These are phyloP conservation scores for Eimeria sp. DNA, from an alignment of 169 alveolate genomes.

Conservation along the genomic window DNA sequence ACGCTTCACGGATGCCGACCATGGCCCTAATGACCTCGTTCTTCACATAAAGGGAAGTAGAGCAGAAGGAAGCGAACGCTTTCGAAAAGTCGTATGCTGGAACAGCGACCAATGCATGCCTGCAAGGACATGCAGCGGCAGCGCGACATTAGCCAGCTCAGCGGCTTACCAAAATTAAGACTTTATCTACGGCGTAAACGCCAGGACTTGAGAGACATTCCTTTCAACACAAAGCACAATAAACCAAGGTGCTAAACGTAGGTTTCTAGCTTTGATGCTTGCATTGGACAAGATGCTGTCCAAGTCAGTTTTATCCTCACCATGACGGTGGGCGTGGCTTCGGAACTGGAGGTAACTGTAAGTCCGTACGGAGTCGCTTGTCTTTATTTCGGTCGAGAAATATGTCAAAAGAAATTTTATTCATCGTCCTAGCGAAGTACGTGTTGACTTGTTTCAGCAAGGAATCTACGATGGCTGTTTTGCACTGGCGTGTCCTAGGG, in stretches of 20 bases:
- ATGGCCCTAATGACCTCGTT: constrained; percentile 94
- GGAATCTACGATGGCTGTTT: constrained; percentile 87
- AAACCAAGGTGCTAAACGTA: not conserved
- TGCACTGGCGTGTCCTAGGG: constrained; percentile 70
- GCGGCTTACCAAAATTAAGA: not conserved
- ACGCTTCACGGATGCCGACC: constrained; percentile 93
- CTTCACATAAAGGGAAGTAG: constrained; percentile 93
- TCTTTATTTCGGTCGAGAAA: constrained; percentile 87
- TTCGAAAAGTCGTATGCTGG: constrained; percentile 94
- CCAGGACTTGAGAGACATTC: not conserved
- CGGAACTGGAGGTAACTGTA: constrained; percentile 90
- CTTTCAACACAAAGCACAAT: not conserved
- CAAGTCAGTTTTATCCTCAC: not conserved
- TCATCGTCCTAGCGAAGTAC: constrained; percentile 95
- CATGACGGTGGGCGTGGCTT: constrained; percentile 53
- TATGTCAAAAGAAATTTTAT: constrained; percentile 94
- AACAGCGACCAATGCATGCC: constrained; percentile 91
- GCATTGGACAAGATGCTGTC: not conserved
- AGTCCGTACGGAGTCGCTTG: constrained; percentile 87
- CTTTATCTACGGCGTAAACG: not conserved
- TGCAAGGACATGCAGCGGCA: constrained; percentile 86
- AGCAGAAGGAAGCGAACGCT: constrained; percentile 93
- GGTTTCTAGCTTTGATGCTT: not conserved
- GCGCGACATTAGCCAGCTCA: not conserved
- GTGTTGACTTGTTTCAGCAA: constrained; percentile 91